A percentile compares a stretch with the other conserved stretches of the same genome.
Evolutionary conservation across 345 rosid genomes (phyloP).

Genomic region (Leavenworthia alabamica): DNA sequence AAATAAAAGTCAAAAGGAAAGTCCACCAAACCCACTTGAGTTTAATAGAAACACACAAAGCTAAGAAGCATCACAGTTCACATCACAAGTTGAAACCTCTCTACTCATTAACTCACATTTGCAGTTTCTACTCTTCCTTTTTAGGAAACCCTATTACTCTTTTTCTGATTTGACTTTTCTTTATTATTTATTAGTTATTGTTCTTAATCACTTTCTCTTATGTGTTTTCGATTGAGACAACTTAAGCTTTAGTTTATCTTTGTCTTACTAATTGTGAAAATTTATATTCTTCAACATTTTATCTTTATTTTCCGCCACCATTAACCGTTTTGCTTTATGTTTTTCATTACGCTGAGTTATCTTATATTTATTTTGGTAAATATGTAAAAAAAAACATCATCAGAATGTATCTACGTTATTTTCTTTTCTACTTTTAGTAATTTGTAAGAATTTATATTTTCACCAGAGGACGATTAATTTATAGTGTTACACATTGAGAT

Average conservation of each 20-base stretch:
- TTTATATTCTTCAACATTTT: background rate
- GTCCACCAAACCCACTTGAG: slow-evolving; percentile 30
- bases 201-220: slow-evolving; percentile 20
- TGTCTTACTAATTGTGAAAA: slow-evolving; percentile 2
- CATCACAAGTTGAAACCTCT: slow-evolving; percentile 18
- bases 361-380: background rate
- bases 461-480: too few relatives aligned
- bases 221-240: slow-evolving; percentile 15
- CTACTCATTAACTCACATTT: slow-evolving; percentile 16
- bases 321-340: background rate
- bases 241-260: background rate
- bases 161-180: slow-evolving; percentile 30
- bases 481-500: too few relatives aligned
- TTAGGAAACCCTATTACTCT: slow-evolving; percentile 16
- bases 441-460: too few relatives aligned
- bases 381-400: background rate
- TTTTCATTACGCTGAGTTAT: background rate
- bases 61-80: slow-evolving; percentile 28
- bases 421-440: too few relatives aligned
- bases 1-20: slow-evolving; percentile 18
- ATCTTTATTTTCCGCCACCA: background rate
- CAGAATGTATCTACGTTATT: too few relatives aligned
- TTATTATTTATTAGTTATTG: background rate
- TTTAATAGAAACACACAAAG: slow-evolving; percentile 26
- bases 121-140: slow-evolving; percentile 29